These are phyloP conservation scores for Phytopythium boreale DNA, from an alignment of 352 stramenopile species.

Conservation along the genomic window DNA sequence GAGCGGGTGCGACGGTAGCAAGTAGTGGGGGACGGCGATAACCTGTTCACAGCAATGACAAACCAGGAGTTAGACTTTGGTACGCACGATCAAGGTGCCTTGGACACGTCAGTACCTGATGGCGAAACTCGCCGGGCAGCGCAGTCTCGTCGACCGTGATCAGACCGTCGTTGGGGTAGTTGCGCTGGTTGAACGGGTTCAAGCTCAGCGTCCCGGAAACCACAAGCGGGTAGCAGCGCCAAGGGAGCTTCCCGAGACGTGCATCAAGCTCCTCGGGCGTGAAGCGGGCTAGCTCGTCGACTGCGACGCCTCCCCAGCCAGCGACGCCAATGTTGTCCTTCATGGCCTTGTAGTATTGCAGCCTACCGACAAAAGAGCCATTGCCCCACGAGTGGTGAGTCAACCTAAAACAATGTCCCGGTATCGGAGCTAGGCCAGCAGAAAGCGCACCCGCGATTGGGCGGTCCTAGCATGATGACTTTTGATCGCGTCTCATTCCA, in stretches of 20 bases:
- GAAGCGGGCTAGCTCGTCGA: constrained; percentile 50
- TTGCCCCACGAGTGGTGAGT: background rate
- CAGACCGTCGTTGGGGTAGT: constrained; percentile 69
- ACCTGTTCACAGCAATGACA: constrained; percentile 23
- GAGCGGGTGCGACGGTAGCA: constrained; percentile 52
- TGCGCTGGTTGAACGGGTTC: constrained; percentile 73
- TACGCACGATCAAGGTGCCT: background rate
- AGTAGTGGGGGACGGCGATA: constrained; percentile 48
- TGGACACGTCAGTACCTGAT: constrained; percentile 29
- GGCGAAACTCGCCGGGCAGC: constrained; percentile 67
- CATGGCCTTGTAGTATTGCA: constrained; percentile 58
- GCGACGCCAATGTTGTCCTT: constrained; percentile 49
- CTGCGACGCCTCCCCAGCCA: constrained; percentile 56
- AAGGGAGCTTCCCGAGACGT: constrained; percentile 63
- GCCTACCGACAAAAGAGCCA: constrained; percentile 24
- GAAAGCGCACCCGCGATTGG: constrained; percentile 55
- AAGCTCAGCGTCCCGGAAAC: constrained; percentile 62
- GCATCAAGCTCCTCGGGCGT: constrained; percentile 35
- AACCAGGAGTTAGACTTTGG: background rate
- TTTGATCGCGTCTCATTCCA: constrained; percentile 75
- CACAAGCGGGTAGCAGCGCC: constrained; percentile 55
- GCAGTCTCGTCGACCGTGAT: constrained; percentile 64
- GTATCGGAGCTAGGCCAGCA: background rate
- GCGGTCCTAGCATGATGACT: constrained; percentile 68
- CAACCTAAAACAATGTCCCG: background rate